These are phyloP conservation scores for Candida awuae DNA, from an alignment of 805 yeast genomes.

Conservation along the genomic window DNA sequence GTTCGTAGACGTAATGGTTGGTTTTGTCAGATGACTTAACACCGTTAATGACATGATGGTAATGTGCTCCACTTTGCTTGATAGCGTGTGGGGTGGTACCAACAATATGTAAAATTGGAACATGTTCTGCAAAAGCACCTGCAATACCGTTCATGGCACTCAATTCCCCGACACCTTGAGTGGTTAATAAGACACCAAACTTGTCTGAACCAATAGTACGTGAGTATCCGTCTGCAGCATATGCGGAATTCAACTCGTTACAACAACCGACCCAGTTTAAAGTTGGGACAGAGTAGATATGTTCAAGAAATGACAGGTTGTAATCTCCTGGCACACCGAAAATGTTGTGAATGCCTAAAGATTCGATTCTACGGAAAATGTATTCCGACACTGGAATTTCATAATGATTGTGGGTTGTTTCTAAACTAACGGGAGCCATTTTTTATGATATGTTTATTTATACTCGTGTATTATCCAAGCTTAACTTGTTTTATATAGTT, in stretches of 20 bases:
- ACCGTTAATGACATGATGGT: constrained; percentile 58
- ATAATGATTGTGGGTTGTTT: not conserved
- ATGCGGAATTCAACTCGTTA: constrained; percentile 84
- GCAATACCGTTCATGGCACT: constrained; percentile 77
- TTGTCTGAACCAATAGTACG: constrained; percentile 38
- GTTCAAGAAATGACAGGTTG: constrained; percentile 60
- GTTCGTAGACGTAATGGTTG: constrained; percentile 59
- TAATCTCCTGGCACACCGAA: constrained; percentile 82
- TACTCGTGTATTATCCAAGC: no score
- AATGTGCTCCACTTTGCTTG: constrained; percentile 24
- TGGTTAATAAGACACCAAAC: constrained; percentile 61
- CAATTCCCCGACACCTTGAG: constrained; percentile 87
- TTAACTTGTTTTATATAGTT: no score
- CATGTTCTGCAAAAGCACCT: constrained; percentile 76
- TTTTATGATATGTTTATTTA: not conserved
- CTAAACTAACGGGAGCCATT: constrained; percentile 19
- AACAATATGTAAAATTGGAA: constrained; percentile 76
- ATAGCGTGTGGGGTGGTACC: constrained; percentile 54
- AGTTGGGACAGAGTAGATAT: constrained; percentile 42
- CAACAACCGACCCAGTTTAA: constrained; percentile 76
- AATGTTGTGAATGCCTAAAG: constrained; percentile 48
- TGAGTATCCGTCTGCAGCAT: constrained; percentile 86
- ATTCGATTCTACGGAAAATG: constrained; percentile 49
- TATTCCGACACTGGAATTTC: constrained; percentile 52
- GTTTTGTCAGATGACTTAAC: constrained; percentile 39